Evolutionary conservation across 1,284 basidiomycete genomes (phyloP).

Genomic region (Phenoliferia sp.): DNA sequence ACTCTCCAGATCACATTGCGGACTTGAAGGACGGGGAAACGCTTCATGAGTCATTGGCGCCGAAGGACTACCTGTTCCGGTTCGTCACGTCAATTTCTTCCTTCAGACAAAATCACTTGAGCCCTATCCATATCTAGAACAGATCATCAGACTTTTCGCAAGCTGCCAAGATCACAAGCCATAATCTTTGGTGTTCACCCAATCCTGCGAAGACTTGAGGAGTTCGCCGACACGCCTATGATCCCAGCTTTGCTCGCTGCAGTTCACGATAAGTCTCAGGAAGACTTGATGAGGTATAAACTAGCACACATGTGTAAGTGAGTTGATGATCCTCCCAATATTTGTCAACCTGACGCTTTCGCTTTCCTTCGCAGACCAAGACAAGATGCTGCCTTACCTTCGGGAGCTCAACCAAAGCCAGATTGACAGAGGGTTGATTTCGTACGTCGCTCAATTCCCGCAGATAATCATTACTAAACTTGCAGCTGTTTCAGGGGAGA

Average conservation of each 20-base stretch:
- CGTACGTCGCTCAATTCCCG: slow-evolving; percentile 24
- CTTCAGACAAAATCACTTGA: no score
- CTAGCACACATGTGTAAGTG: slow-evolving; percentile 38
- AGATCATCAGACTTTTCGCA: slow-evolving; percentile 47
- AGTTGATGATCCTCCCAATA: not conserved
- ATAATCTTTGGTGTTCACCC: slow-evolving; percentile 43
- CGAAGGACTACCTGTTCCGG: slow-evolving; percentile 33
- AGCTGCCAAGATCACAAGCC: slow-evolving; percentile 42
- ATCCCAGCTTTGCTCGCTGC: slow-evolving; percentile 45
- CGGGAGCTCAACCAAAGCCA: slow-evolving; percentile 43
- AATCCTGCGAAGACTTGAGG: slow-evolving; percentile 43
- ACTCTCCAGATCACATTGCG: slow-evolving; percentile 39
- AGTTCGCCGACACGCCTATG: slow-evolving; percentile 45
- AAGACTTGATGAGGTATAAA: slow-evolving; percentile 46
- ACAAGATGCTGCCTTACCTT: slow-evolving; percentile 14
- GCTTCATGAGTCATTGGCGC: slow-evolving; percentile 41
- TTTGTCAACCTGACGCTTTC: not conserved
- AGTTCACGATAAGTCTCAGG: slow-evolving; percentile 42
- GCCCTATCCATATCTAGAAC: slow-evolving; percentile 5
- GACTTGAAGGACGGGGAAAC: slow-evolving; percentile 37
- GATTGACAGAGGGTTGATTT: slow-evolving; percentile 44
- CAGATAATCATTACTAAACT: not conserved
- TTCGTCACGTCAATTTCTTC: not conserved
- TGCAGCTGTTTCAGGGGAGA: slow-evolving; percentile 15
- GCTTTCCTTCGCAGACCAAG: slow-evolving; percentile 5